Conservation (phyloP, 2,329 filamentous ascomycete genomes). For the Sclerotiophoma versabilis region DNA sequence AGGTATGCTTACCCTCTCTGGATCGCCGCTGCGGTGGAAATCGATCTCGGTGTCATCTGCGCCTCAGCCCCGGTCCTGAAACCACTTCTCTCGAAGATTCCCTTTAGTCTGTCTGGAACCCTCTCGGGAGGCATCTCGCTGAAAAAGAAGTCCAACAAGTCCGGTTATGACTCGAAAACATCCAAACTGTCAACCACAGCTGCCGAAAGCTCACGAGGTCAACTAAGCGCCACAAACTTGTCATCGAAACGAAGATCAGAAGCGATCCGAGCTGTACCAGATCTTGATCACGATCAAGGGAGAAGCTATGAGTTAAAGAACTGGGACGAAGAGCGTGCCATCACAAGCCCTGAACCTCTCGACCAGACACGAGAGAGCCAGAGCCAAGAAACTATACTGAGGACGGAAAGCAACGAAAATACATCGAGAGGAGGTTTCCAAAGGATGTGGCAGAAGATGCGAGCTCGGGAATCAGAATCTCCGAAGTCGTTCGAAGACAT, state of each 20-base stretch:
- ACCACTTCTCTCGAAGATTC: constrained; percentile 37
- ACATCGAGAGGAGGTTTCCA: background rate
- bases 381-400: constrained; percentile 21
- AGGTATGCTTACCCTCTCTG: constrained; percentile 52
- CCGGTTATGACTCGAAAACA: constrained; percentile 12
- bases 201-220: background rate
- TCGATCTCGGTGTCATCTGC: constrained; percentile 54
- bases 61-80: constrained; percentile 42
- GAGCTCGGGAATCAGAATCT: background rate
- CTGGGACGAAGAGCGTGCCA: constrained; percentile 27
- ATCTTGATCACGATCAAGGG: constrained; percentile 20
- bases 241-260: constrained; percentile 25
- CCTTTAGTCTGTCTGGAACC: constrained; percentile 30
- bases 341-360: background rate
- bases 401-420: background rate
- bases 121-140: constrained; percentile 22
- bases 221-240: constrained; percentile 8
- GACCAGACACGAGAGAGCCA: constrained; percentile 1
- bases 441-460: constrained; percentile 26
- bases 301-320: constrained; percentile 34
- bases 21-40: constrained; percentile 57
- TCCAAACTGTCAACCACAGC: constrained; percentile 4
- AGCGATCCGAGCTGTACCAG: constrained; percentile 19
- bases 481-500: constrained; percentile 17
- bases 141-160: constrained; percentile 11